Evolutionary conservation across 1,139 yeast species (phyloP).

Genomic region (Yamadazyma triangularis): DNA sequence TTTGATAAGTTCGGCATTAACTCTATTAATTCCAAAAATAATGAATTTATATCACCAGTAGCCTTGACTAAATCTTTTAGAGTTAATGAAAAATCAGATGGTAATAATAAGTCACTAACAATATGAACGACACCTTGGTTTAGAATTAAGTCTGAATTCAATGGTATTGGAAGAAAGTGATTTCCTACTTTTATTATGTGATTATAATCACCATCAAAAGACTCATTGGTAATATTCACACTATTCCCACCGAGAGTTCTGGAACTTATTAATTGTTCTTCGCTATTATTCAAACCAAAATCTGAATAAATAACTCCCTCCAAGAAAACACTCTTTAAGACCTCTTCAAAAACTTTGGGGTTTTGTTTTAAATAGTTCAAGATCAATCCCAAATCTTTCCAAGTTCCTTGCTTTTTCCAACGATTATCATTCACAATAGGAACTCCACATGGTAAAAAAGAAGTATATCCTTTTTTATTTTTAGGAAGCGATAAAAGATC

Average conservation of each 20-base stretch:
- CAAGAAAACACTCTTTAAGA: constrained; percentile 58
- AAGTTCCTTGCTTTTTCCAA: constrained; percentile 35
- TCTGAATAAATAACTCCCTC: constrained; percentile 69
- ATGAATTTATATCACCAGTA: constrained; percentile 35
- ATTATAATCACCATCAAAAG: constrained; percentile 21
- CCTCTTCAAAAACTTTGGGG: constrained; percentile 41
- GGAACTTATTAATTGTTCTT: constrained; percentile 16
- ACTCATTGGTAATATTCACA: constrained; percentile 17
- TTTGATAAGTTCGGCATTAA: constrained; percentile 23
- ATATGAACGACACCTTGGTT: constrained; percentile 86
- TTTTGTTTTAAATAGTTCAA: constrained; percentile 55
- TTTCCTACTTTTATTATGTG: constrained; percentile 24
- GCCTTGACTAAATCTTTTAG: constrained; percentile 51
- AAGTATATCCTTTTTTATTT: constrained; percentile 61
- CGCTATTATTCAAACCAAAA: constrained; percentile 27
- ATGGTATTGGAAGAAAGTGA: constrained; percentile 26
- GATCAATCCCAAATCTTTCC: constrained; percentile 65
- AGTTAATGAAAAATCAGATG: constrained; percentile 50
- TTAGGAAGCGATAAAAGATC: constrained; percentile 39
- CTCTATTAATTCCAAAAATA: constrained; percentile 46
- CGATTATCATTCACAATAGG: constrained; percentile 4
- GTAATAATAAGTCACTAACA: constrained; percentile 52
- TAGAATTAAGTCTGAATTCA: constrained; percentile 66
- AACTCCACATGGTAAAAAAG: constrained; percentile 70
- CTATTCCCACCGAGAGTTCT: constrained; percentile 36